Percentiles rank a stretch among this genome's conserved stretches.
Evolutionary conservation across 2,329 filamentous ascomycete genomes (phyloP).

Genomic region (Nannizziopsis arthrosporioides): DNA sequence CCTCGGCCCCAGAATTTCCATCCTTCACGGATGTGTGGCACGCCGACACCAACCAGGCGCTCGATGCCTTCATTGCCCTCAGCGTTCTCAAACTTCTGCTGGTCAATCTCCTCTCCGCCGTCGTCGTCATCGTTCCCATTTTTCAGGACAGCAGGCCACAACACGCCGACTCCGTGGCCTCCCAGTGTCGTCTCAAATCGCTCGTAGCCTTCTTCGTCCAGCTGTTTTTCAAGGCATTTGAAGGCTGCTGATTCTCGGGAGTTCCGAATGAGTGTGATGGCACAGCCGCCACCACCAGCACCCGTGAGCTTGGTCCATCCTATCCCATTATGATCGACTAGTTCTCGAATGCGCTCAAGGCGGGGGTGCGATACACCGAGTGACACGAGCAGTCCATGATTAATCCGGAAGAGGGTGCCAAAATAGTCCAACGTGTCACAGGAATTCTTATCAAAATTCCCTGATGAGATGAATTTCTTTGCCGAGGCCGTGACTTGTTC

Average conservation of each 20-base stretch:
- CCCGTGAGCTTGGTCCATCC: constrained; percentile 98
- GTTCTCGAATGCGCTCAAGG: constrained; percentile 78
- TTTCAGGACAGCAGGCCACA: constrained; percentile 83
- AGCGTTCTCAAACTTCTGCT: constrained; percentile 76
- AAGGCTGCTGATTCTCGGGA: constrained; percentile 48
- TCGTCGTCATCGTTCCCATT: constrained; percentile 63
- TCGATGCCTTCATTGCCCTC: constrained; percentile 79
- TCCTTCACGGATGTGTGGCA: constrained; percentile 57
- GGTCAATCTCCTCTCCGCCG: constrained; percentile 83
- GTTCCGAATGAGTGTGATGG: constrained; percentile 76
- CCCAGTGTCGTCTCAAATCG: constrained; percentile 84
- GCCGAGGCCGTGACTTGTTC: constrained; percentile 51
- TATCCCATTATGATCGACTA: constrained; percentile 77
- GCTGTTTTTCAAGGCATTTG: constrained; percentile 50
- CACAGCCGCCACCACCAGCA: constrained; percentile 88
- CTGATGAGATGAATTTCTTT: constrained; percentile 43
- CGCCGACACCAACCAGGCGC: constrained; percentile 67
- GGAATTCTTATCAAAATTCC: constrained; percentile 56
- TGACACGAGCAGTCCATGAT: constrained; percentile 83
- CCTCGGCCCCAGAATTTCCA: constrained; percentile 71
- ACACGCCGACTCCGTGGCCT: constrained; percentile 83
- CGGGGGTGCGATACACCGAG: constrained; percentile 90
- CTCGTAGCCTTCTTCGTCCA: constrained; percentile 61
- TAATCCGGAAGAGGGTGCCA: constrained; percentile 82
- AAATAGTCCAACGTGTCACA: constrained; percentile 57